Evolutionary conservation across 352 stramenopile genomes (phyloP).

Genomic region (Peronosclerospora sorghi): DNA sequence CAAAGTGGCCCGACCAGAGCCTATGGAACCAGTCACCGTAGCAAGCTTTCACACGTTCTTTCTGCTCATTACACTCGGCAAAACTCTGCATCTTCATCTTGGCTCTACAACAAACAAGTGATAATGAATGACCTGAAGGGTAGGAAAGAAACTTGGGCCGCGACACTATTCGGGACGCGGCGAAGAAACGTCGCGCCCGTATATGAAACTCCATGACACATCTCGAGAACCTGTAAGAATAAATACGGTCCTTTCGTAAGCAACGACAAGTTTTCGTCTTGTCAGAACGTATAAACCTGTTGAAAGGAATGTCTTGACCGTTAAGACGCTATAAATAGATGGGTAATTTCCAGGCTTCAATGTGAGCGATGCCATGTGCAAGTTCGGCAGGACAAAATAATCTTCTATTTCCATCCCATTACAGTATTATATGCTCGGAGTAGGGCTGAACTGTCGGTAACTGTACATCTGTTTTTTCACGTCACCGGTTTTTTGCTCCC

Average conservation of each 20-base stretch:
- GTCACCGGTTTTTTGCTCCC: conserved; percentile 12
- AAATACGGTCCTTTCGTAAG: neutral
- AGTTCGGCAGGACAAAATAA: conserved; percentile 7
- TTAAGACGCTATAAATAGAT: conserved; percentile 2
- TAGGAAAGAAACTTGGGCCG: neutral
- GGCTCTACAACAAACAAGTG: conserved; percentile 10
- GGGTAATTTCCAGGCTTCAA: too few species aligned
- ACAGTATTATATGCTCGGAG: too few species aligned
- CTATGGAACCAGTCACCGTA: conserved; percentile 78
- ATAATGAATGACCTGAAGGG: conserved; percentile 13
- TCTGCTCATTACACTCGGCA: conserved; percentile 62
- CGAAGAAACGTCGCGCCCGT: conserved; percentile 9
- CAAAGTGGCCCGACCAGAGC: conserved; percentile 55
- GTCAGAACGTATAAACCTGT: neutral
- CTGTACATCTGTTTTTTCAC: conserved; percentile 2
- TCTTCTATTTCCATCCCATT: too few species aligned
- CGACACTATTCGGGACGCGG: conserved; percentile 5
- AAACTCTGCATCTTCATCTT: conserved; percentile 26
- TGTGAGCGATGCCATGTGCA: too few species aligned
- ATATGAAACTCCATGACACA: neutral
- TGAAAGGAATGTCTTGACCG: neutral
- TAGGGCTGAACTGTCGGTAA: conserved; percentile 1
- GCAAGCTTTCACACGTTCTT: conserved; percentile 70
- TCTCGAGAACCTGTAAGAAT: conserved; percentile 3
- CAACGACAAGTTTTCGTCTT: neutral